Percentiles rank a stretch among this genome's conserved stretches.
phyloP scores from a whole-genome alignment of 1,139 yeast species.

The Geotrichum reessii region DNA sequence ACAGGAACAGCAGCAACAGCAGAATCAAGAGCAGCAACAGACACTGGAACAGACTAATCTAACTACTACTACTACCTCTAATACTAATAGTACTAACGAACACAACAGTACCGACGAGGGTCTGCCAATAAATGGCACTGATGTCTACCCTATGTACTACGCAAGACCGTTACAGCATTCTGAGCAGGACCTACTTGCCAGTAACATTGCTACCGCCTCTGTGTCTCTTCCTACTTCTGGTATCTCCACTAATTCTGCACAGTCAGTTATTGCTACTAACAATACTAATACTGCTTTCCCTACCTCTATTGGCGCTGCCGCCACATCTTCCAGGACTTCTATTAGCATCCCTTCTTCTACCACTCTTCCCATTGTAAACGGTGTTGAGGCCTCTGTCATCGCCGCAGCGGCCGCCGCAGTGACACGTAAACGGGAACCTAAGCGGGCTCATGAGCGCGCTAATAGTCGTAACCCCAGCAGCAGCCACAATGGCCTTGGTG shows the following conservation, averaged over 20 bases:
- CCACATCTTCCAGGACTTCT: neutral
- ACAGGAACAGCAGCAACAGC: slow-evolving; percentile 11
- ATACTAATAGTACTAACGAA: neutral
- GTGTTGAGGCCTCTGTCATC: slow-evolving; percentile 16
- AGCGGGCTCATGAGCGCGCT: slow-evolving; percentile 13
- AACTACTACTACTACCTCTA: neutral
- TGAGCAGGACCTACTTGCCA: neutral
- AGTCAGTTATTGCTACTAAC: slow-evolving; percentile 11
- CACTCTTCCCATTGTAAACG: slow-evolving; percentile 1
- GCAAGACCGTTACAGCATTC: slow-evolving; percentile 2
- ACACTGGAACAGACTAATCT: neutral
- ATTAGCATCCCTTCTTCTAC: neutral
- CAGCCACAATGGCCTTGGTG: neutral
- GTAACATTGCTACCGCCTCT: neutral
- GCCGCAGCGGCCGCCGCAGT: slow-evolving; percentile 18
- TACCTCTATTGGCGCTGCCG: slow-evolving; percentile 13
- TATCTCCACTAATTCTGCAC: slow-evolving; percentile 8
- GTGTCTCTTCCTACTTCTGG: neutral
- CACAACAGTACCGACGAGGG: neutral
- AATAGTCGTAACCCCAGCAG: slow-evolving; percentile 18
- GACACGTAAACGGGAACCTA: neutral
- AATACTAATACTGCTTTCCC: slow-evolving; percentile 14
- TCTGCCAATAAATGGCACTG: neutral
- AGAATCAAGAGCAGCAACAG: neutral
- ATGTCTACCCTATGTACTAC: slow-evolving; percentile 5